phyloP scores from a whole-genome alignment of 306 rosid genomes.

The Casuarina equisetifolia region DNA sequence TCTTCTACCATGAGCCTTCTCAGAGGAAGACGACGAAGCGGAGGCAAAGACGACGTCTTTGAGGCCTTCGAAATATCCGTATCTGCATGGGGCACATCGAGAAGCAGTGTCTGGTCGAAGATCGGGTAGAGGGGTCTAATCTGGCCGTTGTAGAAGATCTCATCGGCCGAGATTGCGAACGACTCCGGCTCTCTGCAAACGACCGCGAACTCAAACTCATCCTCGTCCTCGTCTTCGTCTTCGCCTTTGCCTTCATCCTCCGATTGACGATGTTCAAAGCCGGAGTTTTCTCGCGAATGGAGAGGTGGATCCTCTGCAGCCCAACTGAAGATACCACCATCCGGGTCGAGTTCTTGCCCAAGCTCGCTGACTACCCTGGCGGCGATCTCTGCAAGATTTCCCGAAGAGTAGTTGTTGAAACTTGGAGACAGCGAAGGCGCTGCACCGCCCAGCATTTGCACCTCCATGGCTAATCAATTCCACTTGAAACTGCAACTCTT shows the following conservation, averaged over 20 bases:
- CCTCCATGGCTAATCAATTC: neutral
- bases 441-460: constrained; percentile 33
- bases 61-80: neutral
- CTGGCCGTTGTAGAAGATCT: constrained; percentile 79
- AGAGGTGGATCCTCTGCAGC: constrained; percentile 6
- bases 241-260: neutral
- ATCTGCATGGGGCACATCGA: constrained; percentile 9
- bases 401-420: constrained; percentile 66
- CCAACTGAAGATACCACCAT: constrained; percentile 24
- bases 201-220: constrained; percentile 65
- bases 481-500: neutral
- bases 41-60: neutral
- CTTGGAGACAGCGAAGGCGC: constrained; percentile 59
- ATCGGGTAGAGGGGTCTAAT: constrained; percentile 69
- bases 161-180: constrained; percentile 71
- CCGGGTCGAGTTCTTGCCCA: constrained; percentile 34
- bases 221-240: constrained; percentile 3
- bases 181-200: constrained; percentile 37
- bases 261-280: neutral
- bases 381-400: constrained; percentile 63
- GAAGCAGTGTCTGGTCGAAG: constrained; percentile 44
- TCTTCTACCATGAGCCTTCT: constrained; percentile 76
- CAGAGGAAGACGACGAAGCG: constrained; percentile 49
- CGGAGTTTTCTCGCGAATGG: neutral
- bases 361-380: constrained; percentile 62